A percentile compares a stretch with the other conserved stretches of the same genome.
phyloP scores from a whole-genome alignment of 768 basidiomycete species.

The Mycena alexandri region DNA sequence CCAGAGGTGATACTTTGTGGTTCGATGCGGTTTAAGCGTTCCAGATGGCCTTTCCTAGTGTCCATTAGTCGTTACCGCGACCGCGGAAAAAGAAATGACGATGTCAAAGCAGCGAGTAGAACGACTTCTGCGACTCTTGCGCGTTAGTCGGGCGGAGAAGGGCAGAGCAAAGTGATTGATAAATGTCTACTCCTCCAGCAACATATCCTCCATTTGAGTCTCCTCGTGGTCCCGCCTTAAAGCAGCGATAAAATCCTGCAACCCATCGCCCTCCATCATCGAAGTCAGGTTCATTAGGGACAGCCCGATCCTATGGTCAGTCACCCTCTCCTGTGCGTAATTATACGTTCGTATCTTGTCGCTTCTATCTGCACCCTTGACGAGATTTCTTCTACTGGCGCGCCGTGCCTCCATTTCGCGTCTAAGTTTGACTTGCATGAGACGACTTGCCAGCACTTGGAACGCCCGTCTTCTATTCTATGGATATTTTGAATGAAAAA shows the following conservation, averaged over 20 bases:
- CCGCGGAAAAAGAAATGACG: no score
- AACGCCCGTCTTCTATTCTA: constrained; percentile 96
- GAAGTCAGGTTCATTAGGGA: constrained; percentile 75
- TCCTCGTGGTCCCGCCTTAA: constrained; percentile 70
- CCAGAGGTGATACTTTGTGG: no score
- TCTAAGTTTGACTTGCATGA: constrained; percentile 84
- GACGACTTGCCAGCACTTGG: constrained; percentile 86
- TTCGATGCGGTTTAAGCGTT: no score
- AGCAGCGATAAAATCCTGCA: constrained; percentile 69
- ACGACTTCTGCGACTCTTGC: no score
- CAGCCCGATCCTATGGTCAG: constrained; percentile 90
- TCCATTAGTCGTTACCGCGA: no score
- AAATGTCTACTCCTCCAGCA: constrained; percentile 41
- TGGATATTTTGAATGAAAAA: background rate
- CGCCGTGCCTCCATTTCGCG: constrained; percentile 80
- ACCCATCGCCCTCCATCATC: constrained; percentile 75
- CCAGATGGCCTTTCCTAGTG: no score
- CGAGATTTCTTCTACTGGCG: constrained; percentile 76
- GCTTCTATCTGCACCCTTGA: constrained; percentile 86
- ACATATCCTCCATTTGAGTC: constrained; percentile 65
- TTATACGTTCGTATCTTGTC: constrained; percentile 98
- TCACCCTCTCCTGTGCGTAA: constrained; percentile 93
- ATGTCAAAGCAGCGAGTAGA: no score
- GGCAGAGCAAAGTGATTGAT: background rate
- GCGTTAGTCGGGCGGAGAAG: no score